These are phyloP conservation scores for Turritis glabra DNA, from an alignment of 345 rosid genomes.

Conservation along the genomic window DNA sequence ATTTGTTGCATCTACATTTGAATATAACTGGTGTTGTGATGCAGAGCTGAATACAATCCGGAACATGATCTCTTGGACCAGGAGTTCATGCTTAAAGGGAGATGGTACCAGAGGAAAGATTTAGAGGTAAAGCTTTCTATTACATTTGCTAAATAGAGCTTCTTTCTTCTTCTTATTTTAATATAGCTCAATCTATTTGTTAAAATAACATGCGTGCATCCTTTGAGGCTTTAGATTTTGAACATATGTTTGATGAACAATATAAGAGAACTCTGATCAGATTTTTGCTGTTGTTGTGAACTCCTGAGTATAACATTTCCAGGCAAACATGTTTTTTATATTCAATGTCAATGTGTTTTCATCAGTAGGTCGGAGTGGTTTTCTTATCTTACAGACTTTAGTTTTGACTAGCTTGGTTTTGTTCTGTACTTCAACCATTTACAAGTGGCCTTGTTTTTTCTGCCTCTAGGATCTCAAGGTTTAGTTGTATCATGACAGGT, in stretches of 20 bases:
- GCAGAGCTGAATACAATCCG: constrained; percentile 93
- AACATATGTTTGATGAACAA: too few species aligned
- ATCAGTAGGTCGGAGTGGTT: background rate
- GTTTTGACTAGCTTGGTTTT: background rate
- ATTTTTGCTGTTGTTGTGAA: background rate
- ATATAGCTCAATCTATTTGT: background rate
- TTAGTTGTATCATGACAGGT: constrained; percentile 50
- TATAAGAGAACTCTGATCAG: too few species aligned
- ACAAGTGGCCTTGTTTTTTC: background rate
- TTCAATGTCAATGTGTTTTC: background rate
- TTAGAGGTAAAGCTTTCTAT: constrained; percentile 67
- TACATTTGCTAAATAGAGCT: background rate
- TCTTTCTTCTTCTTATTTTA: background rate
- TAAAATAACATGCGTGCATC: too few species aligned
- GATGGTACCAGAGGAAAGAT: constrained; percentile 90
- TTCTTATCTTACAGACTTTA: background rate
- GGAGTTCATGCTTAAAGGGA: constrained; percentile 83
- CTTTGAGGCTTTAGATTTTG: background rate
- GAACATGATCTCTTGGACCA: constrained; percentile 70
- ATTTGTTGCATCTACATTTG: constrained; percentile 13
- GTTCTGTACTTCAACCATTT: background rate
- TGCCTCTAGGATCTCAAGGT: constrained; percentile 43
- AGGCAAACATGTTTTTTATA: background rate
- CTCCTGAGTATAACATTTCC: background rate
- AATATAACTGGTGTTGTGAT: constrained; percentile 4